Base-by-base conservation (phyloP, 371 early-diverging fungal species). In the Zychaea mexicana region DNA sequence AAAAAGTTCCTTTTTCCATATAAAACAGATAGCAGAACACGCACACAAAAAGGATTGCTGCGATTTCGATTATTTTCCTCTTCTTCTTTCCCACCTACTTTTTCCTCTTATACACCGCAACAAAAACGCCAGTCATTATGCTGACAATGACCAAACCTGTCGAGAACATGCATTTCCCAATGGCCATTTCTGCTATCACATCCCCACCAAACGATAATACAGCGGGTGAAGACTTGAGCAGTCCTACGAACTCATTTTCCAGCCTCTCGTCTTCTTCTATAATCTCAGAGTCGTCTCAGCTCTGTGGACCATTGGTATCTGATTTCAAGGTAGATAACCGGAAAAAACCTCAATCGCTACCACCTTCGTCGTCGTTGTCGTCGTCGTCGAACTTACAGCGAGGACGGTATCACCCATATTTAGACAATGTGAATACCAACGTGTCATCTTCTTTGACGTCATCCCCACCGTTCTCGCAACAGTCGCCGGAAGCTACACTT, bases 401-500 rank as follows among this genome's bases (percentile, higher is more conserved):
- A 32, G 31, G 24, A 30, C 24, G 19, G 31, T 32, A 33, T 31
- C 55, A 15, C 9, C 55, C 33, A 8, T 30, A 17, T 30, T 9
- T 31, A 7, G 1, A 15, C 9, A 8, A 17, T 53, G n/a, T 4
- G 8, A 53, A 15, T n/a, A 22, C 27, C 9, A 12, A n/a, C n/a
- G n/a, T n/a, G 22, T 19, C 32, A 10, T 7, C 61, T 22, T 47
- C 46, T 28, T 24, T 27, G 1, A 2, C 52, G 13, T 58, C 52
- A 12, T 45, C 46, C 27, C n/a, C 49, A 60, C 17, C 26, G 9
- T n/a, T 45, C 12, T 22, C 30, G 47, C n/a, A n/a, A n/a, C n/a
- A n/a, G n/a, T 27, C 52, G 19, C 72, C 80, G 2, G 60, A 79
- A 13, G 72, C 84, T 0, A 13, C 42, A 12, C 42, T 42, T 5